Evolutionary conservation across 176 grass and related monocot genomes (phyloP).

Genomic region (Sorghum bicolor): Sorghum_bicolor_NCBIv3 NC_012875.2:60029501-60030000

Average conservation of each 20-base stretch:
- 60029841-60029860: slow-evolving; percentile 59
- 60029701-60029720: slow-evolving; percentile 62
- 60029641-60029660: slow-evolving; percentile 70
- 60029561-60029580: slow-evolving; percentile 80
- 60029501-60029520: background rate
- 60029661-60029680: slow-evolving; percentile 74
- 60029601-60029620: slow-evolving; percentile 74
- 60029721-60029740: slow-evolving; percentile 91
- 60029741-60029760: slow-evolving; percentile 68
- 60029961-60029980: slow-evolving; percentile 67
- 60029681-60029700: slow-evolving; percentile 77
- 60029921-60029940: slow-evolving; percentile 60
- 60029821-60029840: slow-evolving; percentile 63
- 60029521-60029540: slow-evolving; percentile 79
- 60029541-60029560: slow-evolving; percentile 73
- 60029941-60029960: slow-evolving; percentile 55
- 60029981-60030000: slow-evolving; percentile 88
- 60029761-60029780: slow-evolving; percentile 94
- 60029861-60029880: slow-evolving; percentile 75
- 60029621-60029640: slow-evolving; percentile 72
- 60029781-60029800: slow-evolving; percentile 50
- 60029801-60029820: slow-evolving; percentile 29
- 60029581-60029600: slow-evolving; percentile 89
- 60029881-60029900: slow-evolving; percentile 92
- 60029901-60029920: slow-evolving; percentile 59